A percentile compares a stretch with the other conserved stretches of the same genome.
Evolutionary conservation across 2,329 filamentous ascomycete genomes (phyloP).

Genomic region (Periconia sp.): DNA sequence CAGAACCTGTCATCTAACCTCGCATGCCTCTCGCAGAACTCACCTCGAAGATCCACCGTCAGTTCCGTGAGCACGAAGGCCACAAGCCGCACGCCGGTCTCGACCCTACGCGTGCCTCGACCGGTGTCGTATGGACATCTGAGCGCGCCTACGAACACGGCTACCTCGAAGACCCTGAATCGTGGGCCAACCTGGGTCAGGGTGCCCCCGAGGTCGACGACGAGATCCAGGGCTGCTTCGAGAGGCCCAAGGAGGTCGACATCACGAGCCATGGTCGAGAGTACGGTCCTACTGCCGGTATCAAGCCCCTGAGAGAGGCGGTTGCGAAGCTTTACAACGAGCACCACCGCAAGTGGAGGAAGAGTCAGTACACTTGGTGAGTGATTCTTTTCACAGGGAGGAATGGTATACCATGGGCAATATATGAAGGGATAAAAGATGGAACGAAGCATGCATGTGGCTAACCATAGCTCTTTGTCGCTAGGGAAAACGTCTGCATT

Average conservation of each 20-base stretch:
- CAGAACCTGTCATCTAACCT: neutral
- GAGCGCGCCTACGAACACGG: slow-evolving; percentile 88
- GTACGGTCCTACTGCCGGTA: slow-evolving; percentile 90
- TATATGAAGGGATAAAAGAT: neutral
- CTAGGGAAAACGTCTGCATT: slow-evolving; percentile 85
- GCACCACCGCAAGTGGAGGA: slow-evolving; percentile 84
- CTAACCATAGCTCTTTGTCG: neutral
- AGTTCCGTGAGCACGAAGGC: slow-evolving; percentile 89
- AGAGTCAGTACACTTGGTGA: slow-evolving; percentile 83
- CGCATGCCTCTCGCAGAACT: slow-evolving; percentile 58
- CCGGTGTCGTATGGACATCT: slow-evolving; percentile 91
- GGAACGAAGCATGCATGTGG: slow-evolving; percentile 1
- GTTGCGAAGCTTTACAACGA: slow-evolving; percentile 92
- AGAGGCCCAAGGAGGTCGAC: slow-evolving; percentile 76
- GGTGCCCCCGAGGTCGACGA: slow-evolving; percentile 93
- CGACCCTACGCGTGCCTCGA: slow-evolving; percentile 83
- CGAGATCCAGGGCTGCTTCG: slow-evolving; percentile 86
- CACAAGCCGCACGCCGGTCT: slow-evolving; percentile 89
- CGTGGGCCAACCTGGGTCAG: slow-evolving; percentile 93
- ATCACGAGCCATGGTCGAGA: slow-evolving; percentile 78
- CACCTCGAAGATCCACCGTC: slow-evolving; percentile 79
- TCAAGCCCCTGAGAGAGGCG: slow-evolving; percentile 84
- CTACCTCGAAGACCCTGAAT: slow-evolving; percentile 76
- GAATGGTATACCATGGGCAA: neutral
- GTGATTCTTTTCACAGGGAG: neutral